Evolutionary conservation across 2,329 filamentous ascomycete genomes (phyloP), one percentile per base, ranked within the genome.

Genomic region (Ophiosphaerella herpotricha): DNA sequence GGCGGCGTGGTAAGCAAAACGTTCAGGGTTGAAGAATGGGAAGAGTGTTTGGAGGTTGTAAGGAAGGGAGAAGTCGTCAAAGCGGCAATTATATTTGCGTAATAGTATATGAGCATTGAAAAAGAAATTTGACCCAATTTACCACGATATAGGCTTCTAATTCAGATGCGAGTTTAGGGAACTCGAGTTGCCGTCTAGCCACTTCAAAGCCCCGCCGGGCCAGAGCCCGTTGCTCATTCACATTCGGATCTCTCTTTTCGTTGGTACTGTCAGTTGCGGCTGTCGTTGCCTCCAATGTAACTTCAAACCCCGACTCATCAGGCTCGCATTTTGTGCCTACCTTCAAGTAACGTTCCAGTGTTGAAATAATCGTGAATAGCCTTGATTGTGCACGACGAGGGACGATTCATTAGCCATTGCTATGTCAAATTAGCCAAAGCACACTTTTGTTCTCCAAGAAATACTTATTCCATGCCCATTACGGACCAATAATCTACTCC

Each of bases 31-130:
- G 86, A 90, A 66, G 80, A 90, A 68, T 90, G 85, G 81, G 83
- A 77, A 39, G 84, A 88, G 68, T 87, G 85, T 54, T 75, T 90
- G 58, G 83, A 89, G 70, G 81, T 83, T 49, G 89, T 90, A 78
- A 83, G 80, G 64, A 85, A 88, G 75, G 89, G 89, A 79, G 82
- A 77, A 45, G 86, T 86, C 51, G 88, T 90, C 68, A 90, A 90
- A 78, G 86, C 86, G 44, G 85, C 85, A 13, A 89, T 90, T 70
- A 81, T 85, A 39, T 89, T 88, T 63, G 85, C 89, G 2, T 60
- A 24, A 34, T 7, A 11, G 14, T 16, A 34, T 21, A 34, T 5
- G 9, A 18, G n/a, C 2, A 14, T 14, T 36, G 5, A 6, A 12
- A 8, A 36, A 36, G n/a, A 4, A 21, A 3, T 21, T 21, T 4